Evolutionary conservation across 2,329 filamentous ascomycete species (phyloP).

Genomic region (Talaromyces sp.): DNA sequence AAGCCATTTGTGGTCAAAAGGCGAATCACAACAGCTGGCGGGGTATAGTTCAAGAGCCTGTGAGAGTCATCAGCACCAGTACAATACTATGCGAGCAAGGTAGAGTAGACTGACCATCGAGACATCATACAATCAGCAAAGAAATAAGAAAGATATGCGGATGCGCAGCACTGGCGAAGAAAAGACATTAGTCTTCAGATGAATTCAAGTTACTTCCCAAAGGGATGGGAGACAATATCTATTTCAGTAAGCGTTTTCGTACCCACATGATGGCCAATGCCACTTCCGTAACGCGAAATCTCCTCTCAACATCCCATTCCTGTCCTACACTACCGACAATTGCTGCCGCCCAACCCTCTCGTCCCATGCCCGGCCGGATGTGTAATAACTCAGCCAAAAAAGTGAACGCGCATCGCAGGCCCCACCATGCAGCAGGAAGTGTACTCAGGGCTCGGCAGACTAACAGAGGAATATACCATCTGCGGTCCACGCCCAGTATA

Average conservation of each 20-base stretch:
- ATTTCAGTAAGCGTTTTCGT: conserved; percentile 36
- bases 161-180: conserved; percentile 65
- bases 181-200: conserved; percentile 5
- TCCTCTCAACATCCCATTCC: conserved; percentile 50
- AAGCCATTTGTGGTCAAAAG: conserved; percentile 74
- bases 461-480: conserved; percentile 74
- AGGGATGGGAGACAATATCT: too few species aligned
- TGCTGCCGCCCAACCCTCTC: conserved; percentile 44
- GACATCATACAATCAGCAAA: conserved; percentile 86
- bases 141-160: conserved; percentile 78
- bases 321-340: conserved; percentile 41
- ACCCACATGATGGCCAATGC: conserved; percentile 75
- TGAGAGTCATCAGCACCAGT: neutral
- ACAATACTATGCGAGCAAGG: neutral
- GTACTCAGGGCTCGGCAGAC: conserved; percentile 73
- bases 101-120: conserved; percentile 61
- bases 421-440: conserved; percentile 72
- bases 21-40: conserved; percentile 74
- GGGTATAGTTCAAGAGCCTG: conserved; percentile 83
- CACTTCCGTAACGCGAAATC: conserved; percentile 67
- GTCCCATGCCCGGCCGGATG: conserved; percentile 47
- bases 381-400: conserved; percentile 66
- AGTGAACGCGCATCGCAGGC: conserved; percentile 67
- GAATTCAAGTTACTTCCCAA: neutral
- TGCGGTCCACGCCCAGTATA: conserved; percentile 70